These are phyloP conservation scores for Sporothrix phasma DNA, from an alignment of 2,329 filamentous ascomycete species.

Conservation along the genomic window DNA sequence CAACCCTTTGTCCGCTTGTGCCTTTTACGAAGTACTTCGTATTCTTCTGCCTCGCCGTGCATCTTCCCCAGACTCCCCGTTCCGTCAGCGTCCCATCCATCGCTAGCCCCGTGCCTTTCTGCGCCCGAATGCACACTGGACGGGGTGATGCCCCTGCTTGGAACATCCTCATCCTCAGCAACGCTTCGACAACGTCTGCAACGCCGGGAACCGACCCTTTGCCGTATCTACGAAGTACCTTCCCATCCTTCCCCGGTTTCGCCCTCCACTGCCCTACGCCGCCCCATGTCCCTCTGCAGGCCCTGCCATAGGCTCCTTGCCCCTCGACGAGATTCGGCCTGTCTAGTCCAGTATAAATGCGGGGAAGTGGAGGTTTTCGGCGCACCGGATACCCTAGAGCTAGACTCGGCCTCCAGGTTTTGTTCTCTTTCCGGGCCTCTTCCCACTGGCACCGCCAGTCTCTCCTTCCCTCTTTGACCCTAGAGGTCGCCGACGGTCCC, in stretches of 20 bases:
- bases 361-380: constrained; percentile 17
- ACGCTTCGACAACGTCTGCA: neutral
- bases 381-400: constrained; percentile 12
- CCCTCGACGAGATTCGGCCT: neutral
- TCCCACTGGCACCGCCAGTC: neutral
- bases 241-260: neutral
- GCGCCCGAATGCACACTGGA: neutral
- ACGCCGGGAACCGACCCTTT: neutral
- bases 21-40: no score
- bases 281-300: neutral
- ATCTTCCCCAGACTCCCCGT: neutral
- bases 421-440: neutral
- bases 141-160: neutral
- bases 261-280: neutral
- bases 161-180: neutral
- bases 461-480: neutral
- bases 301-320: neutral
- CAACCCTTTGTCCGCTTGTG: no score
- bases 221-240: no score
- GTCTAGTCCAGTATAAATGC: constrained; percentile 12
- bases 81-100: constrained; percentile 3
- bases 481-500: neutral
- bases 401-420: neutral
- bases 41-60: neutral
- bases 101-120: neutral